These are phyloP conservation scores for Coniferiporia sulphurascens DNA, from an alignment of 1,284 basidiomycete species.

Conservation along the genomic window DNA sequence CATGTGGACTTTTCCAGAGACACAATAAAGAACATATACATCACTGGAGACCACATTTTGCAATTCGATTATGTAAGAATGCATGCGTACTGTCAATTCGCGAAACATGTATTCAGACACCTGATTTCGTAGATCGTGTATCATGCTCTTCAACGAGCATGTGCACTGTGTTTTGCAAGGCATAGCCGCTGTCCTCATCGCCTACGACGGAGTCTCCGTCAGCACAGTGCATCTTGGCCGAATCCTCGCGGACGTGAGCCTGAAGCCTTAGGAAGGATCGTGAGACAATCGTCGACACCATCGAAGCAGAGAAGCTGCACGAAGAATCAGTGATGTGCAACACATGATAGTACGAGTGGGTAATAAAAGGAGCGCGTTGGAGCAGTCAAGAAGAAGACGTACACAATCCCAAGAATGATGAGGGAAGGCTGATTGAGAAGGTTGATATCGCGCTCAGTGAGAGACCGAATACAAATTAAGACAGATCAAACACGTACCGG, in stretches of 20 bases:
- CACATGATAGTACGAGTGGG: background rate
- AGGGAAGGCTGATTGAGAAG: conserved; percentile 3
- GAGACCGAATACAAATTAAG: background rate
- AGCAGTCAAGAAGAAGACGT: background rate
- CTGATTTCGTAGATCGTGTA: background rate
- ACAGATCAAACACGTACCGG: conserved; percentile 3
- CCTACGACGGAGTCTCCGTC: background rate
- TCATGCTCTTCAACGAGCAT: background rate
- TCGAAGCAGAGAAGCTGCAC: conserved; percentile 11
- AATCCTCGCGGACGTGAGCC: background rate
- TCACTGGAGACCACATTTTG: no score
- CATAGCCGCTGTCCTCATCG: background rate
- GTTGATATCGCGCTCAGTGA: background rate
- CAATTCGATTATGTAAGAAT: no score
- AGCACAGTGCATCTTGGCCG: background rate
- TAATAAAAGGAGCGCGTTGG: background rate
- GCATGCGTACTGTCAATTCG: no score
- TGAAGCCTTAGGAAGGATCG: conserved; percentile 10
- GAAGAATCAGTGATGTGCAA: background rate
- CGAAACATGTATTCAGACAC: no score
- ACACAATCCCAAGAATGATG: conserved; percentile 13
- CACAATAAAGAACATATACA: no score
- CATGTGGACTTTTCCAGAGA: no score
- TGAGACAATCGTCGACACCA: conserved; percentile 10
- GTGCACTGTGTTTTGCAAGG: background rate